Base-by-base conservation (phyloP, 1,284 basidiomycete genomes). In the Cryptococcus amylolentus region DNA sequence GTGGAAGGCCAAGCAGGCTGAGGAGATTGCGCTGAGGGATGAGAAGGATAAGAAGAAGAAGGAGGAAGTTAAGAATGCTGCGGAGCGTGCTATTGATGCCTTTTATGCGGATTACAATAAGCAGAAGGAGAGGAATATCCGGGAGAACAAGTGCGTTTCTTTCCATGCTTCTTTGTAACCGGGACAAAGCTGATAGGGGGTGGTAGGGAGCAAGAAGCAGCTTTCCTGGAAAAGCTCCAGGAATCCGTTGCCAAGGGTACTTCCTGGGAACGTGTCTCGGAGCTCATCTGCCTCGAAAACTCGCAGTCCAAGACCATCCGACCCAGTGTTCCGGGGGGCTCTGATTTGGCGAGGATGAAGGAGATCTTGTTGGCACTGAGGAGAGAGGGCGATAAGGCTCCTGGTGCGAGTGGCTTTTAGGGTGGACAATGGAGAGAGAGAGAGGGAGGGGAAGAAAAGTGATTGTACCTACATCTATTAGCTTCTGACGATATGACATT, bases 251-350 rank as follows among this genome's bases (percentile, higher is more conserved):
- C 91, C 0, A 83, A 86, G 58, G 96, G 95, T 38, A 97, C 95
- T 20, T 94, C 94, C 6, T 98, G 96, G 96, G 86, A 92, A 66
- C 87, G 95, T 28, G 94, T 98, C 70, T 88, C 87, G 71, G 87
- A 88, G 49, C 78, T 88, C 53, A 79, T 98, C 57, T 91, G 94
- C 63, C 82, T 98, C 44, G 86, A 97, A 77, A 97, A 98, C 77
- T 96, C 92, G 56, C 91, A 94, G 79, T 91, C 88, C 81, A 99
- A 98, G 82, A 98, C 94, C 0, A 84, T 93, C 67, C 88, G 93
- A 20, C 85, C 92, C 41, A 83, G 87, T 40, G 90, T 89, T 16
- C 80, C 89, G n/a, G 89, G 89, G 20, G 89, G 91, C 43, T 91
- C 88, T 1, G 96, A 98, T 71, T 81, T 98, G 56, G 80, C 84